Conservation (phyloP, 2,329 filamentous ascomycete genomes). For the Exophiala sp. region DNA sequence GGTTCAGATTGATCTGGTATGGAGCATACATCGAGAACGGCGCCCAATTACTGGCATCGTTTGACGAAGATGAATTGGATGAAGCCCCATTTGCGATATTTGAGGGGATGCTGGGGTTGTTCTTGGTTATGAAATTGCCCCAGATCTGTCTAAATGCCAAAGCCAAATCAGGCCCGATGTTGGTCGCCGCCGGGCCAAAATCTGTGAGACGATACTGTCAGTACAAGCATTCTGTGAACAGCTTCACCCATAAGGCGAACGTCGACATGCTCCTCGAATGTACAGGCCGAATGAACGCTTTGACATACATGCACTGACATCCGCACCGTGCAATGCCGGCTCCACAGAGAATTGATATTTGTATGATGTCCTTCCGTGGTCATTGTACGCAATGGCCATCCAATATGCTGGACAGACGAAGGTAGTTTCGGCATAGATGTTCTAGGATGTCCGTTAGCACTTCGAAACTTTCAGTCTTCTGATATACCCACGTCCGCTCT, state of each 20-base stretch:
- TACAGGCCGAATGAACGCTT: not conserved
- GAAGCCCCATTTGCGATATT: constrained; percentile 30
- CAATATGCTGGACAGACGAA: constrained; percentile 54
- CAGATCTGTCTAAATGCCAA: constrained; percentile 41
- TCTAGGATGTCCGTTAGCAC: constrained; percentile 26
- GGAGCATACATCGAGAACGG: constrained; percentile 33
- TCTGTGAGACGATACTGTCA: constrained; percentile 2
- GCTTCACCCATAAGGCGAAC: too few relatives aligned
- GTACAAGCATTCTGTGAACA: not conserved
- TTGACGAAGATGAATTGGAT: constrained; percentile 26
- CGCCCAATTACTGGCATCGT: constrained; percentile 33
- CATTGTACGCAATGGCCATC: constrained; percentile 46
- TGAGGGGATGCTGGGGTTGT: constrained; percentile 39
- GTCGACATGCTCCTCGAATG: not conserved
- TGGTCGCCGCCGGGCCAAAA: constrained; percentile 18
- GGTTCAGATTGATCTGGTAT: constrained; percentile 44
- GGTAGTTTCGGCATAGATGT: constrained; percentile 51
- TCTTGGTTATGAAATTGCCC: constrained; percentile 45
- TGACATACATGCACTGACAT: constrained; percentile 33
- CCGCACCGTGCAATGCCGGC: constrained; percentile 49
- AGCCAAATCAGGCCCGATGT: constrained; percentile 33
- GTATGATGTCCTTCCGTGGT: constrained; percentile 48
- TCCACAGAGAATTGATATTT: constrained; percentile 50
- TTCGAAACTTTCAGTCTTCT: not conserved
- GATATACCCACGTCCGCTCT: constrained; percentile 33